phyloP scores from a whole-genome alignment of 352 stramenopile species.

The Phytophthora nicotianae region DNA sequence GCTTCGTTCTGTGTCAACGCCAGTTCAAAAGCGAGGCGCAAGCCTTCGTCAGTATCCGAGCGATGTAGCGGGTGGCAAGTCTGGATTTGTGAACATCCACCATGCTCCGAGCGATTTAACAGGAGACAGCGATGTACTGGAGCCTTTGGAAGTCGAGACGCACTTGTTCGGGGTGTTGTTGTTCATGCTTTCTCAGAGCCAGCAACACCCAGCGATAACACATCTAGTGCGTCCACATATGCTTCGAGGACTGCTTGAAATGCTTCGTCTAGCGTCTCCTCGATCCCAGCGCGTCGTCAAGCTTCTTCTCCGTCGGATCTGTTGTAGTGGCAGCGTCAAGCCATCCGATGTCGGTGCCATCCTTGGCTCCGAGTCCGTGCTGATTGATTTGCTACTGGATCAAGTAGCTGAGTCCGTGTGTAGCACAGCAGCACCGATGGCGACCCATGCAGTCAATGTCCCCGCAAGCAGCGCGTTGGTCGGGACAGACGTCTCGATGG shows the following conservation, averaged over 20 bases:
- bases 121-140: slow-evolving; percentile 49
- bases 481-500: slow-evolving; percentile 29
- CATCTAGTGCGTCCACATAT: slow-evolving; percentile 68
- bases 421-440: slow-evolving; percentile 71
- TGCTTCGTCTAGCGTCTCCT: slow-evolving; percentile 78
- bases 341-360: slow-evolving; percentile 70
- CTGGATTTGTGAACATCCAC: slow-evolving; percentile 42
- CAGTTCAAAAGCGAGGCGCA: slow-evolving; percentile 61
- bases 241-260: slow-evolving; percentile 76
- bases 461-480: slow-evolving; percentile 30
- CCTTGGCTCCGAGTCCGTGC: slow-evolving; percentile 78
- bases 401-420: slow-evolving; percentile 88
- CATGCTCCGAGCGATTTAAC: slow-evolving; percentile 43
- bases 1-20: slow-evolving; percentile 82
- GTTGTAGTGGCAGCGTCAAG: slow-evolving; percentile 68
- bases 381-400: slow-evolving; percentile 86
- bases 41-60: slow-evolving; percentile 53
- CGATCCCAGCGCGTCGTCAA: slow-evolving; percentile 86
- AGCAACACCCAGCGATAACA: slow-evolving; percentile 57
- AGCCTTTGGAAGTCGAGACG: slow-evolving; percentile 81
- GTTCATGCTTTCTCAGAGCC: slow-evolving; percentile 85
- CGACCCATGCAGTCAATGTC: slow-evolving; percentile 57
- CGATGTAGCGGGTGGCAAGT: slow-evolving; percentile 45
- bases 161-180: slow-evolving; percentile 72
- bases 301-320: slow-evolving; percentile 73